These are phyloP conservation scores for Cryphonectria naterciae DNA, from an alignment of 2,329 filamentous ascomycete genomes.

Conservation along the genomic window DNA sequence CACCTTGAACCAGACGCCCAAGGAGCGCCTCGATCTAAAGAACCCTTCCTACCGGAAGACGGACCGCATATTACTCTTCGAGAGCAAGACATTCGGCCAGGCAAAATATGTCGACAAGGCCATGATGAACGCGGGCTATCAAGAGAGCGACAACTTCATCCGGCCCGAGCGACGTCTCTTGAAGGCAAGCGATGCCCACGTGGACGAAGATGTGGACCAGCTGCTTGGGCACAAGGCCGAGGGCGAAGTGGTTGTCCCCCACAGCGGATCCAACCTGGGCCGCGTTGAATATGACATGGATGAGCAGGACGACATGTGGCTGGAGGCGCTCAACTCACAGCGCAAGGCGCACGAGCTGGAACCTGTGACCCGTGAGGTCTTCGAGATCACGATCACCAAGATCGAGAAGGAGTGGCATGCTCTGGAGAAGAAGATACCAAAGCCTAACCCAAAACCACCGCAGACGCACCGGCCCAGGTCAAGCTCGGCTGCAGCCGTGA, in stretches of 20 bases:
- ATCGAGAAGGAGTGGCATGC: conserved; percentile 99
- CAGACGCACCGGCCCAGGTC: conserved; percentile 92
- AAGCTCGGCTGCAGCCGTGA: conserved; percentile 92
- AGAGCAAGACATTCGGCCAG: conserved; percentile 83
- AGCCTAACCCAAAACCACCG: conserved; percentile 93
- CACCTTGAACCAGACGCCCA: conserved; percentile 78
- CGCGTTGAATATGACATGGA: conserved; percentile 99
- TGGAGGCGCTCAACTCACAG: conserved; percentile 79
- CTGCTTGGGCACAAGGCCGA: conserved; percentile 55
- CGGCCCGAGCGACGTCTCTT: conserved; percentile 75
- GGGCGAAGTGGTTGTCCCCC: conserved; percentile 52
- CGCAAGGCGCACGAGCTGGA: conserved; percentile 76
- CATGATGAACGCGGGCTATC: conserved; percentile 95
- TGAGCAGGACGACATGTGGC: conserved; percentile 96
- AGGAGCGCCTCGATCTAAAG: conserved; percentile 78
- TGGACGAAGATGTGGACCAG: conserved; percentile 63
- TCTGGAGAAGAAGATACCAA: conserved; percentile 93
- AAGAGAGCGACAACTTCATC: conserved; percentile 88
- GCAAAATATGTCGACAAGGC: conserved; percentile 93
- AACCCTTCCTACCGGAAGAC: conserved; percentile 75
- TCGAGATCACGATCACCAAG: conserved; percentile 97
- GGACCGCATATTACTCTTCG: conserved; percentile 79
- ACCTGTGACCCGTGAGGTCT: conserved; percentile 87
- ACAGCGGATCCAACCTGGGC: conserved; percentile 61
- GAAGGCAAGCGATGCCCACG: conserved; percentile 62